Evolutionary conservation across 2,329 filamentous ascomycete genomes (phyloP), one percentile per base, ranked within the genome.

Genomic region (Alternaria tenuissima): DNA sequence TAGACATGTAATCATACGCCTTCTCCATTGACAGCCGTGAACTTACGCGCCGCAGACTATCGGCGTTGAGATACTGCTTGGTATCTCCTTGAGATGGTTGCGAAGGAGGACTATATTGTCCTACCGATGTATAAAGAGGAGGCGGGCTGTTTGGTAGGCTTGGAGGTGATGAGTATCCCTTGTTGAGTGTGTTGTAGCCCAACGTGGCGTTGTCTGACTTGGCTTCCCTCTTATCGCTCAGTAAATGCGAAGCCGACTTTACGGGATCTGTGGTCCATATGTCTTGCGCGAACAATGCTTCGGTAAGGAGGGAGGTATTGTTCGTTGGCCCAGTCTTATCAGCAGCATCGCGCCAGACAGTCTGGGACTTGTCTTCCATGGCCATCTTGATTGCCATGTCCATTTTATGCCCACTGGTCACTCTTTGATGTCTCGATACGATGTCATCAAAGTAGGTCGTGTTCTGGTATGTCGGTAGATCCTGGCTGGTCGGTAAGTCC

Each of bases 371-470:
- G 5, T 48, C 16, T 1, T 34, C 5, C 30, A n/a, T 22, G 18
- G 41, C 4, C 24, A n/a, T 6, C 12, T 32, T 53, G 1, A 18
- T 4, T 22, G 39, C 11, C 8, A 22, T 16, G 20, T 53, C 39
- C 26, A 34, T 5, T 32, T 26, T 28, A 43, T 30, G 11, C 2
- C 5, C 16, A 28, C 18, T 16, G 30, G 20, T 32, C 16, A 11
- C 22, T 32, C 26, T 32, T 18, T 30, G 20, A 18, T 32, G 41
- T 18, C 24, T 14, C 24, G 32, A 43, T 43, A 51, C 26, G 12
- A 56, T 48, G 32, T 58, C 55, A 18, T 65, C 59, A 28, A 62
- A 59, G 38, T 54, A 49, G 8, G 44, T 57, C 2, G 52, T 56
- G 7, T 62, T 58, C 20, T 52, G 38, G 24, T 64, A 57, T 3